These are phyloP conservation scores for Sutorius eximius DNA, from an alignment of 1,284 basidiomycete species.

Conservation along the genomic window DNA sequence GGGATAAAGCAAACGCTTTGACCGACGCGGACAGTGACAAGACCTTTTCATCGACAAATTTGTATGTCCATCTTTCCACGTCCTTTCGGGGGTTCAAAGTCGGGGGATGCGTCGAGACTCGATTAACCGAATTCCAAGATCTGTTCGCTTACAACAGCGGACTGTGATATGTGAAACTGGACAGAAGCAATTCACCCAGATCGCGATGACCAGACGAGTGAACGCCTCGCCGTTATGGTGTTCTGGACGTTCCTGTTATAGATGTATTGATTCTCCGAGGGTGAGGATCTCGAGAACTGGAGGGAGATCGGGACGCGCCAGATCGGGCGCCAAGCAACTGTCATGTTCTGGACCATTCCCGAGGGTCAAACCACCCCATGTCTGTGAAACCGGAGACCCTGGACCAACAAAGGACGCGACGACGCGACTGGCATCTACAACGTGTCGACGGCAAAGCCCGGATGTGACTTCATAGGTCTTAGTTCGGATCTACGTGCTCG, in stretches of 20 bases:
- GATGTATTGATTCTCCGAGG: background rate
- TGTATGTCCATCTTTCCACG: background rate
- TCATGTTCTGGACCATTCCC: background rate
- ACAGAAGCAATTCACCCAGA: slow-evolving; percentile 1
- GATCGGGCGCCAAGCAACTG: background rate
- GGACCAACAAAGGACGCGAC: no score
- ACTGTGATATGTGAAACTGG: background rate
- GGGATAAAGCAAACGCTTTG: slow-evolving; percentile 12
- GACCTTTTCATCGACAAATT: background rate
- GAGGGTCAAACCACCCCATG: background rate
- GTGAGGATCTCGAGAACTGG: background rate
- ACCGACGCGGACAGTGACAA: background rate
- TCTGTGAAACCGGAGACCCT: no score
- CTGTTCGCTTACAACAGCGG: background rate
- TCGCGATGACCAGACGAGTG: no score
- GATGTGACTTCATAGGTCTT: background rate
- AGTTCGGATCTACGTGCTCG: background rate
- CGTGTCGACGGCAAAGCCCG: background rate
- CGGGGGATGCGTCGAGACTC: no score
- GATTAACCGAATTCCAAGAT: no score
- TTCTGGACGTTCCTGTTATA: background rate
- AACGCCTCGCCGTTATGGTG: background rate
- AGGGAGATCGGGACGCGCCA: background rate
- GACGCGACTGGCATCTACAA: background rate
- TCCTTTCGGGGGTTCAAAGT: background rate